Evolutionary conservation across 352 stramenopile species (phyloP).

Genomic region (Phytophthora macrochlamydospora): DNA sequence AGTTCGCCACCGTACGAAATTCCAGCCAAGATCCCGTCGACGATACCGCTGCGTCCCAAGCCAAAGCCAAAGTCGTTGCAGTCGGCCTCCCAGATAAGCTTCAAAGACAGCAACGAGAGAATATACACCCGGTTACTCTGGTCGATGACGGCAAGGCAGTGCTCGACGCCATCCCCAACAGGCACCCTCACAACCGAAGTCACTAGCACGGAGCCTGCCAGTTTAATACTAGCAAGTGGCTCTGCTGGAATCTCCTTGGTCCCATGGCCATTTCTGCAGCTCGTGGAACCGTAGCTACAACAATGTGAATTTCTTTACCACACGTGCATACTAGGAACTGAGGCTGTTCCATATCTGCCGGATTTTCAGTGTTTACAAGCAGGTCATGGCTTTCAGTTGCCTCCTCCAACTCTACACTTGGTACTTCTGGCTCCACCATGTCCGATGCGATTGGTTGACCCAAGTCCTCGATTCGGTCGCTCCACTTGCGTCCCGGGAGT

Average conservation of each 20-base stretch:
- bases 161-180: constrained; percentile 57
- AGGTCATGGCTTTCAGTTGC: constrained; percentile 4
- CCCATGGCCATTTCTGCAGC: constrained; percentile 66
- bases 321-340: constrained; percentile 68
- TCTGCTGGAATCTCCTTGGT: constrained; percentile 49
- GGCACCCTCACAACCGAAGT: constrained; percentile 64
- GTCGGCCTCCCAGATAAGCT: constrained; percentile 56
- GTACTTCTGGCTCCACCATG: constrained; percentile 15
- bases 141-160: constrained; percentile 69
- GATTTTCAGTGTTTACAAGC: constrained; percentile 17
- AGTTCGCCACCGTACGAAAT: constrained; percentile 63
- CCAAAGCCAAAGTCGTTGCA: constrained; percentile 34
- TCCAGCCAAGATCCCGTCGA: constrained; percentile 47
- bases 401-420: constrained; percentile 1
- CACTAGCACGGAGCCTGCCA: constrained; percentile 45
- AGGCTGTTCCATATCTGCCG: constrained; percentile 41
- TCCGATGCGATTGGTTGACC: constrained; percentile 13
- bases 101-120: constrained; percentile 59
- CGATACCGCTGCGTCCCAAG: constrained; percentile 37
- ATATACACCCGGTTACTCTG: constrained; percentile 73
- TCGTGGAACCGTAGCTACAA: constrained; percentile 52
- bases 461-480: constrained; percentile 7
- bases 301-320: constrained; percentile 57
- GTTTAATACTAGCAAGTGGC: constrained; percentile 56
- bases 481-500: constrained; percentile 48